Evolutionary conservation across 768 basidiomycete genomes (phyloP).

Genomic region (Pulveroboletus ravenelii): DNA sequence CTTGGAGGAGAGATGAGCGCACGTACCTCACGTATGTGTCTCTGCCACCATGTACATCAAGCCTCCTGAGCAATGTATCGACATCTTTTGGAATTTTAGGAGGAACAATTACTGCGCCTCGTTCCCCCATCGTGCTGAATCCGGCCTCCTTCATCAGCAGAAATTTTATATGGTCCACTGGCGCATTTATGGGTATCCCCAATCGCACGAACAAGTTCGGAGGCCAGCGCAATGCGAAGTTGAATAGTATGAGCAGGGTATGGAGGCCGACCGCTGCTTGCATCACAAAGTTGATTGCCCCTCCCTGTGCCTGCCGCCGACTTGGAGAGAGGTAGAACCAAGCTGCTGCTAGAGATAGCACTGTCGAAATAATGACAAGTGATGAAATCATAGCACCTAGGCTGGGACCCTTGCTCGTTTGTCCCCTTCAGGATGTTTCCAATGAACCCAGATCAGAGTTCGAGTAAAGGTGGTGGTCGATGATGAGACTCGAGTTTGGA

Average conservation of each 20-base stretch:
- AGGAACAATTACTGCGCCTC: constrained; percentile 8
- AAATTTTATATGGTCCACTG: constrained; percentile 48
- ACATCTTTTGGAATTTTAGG: constrained; percentile 42
- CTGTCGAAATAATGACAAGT: constrained; percentile 9
- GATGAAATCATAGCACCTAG: constrained; percentile 3
- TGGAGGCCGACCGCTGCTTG: constrained; percentile 13
- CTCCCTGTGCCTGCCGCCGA: constrained; percentile 1
- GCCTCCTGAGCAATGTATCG: constrained; percentile 48
- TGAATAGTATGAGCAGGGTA: constrained; percentile 13
- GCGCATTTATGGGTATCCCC: constrained; percentile 49
- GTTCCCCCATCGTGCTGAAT: constrained; percentile 23
- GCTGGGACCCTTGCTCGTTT: neutral
- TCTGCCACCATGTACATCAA: constrained; percentile 55
- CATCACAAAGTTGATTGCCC: constrained; percentile 2
- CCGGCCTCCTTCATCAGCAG: constrained; percentile 42
- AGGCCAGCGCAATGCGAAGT: constrained; percentile 35
- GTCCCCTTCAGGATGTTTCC: neutral
- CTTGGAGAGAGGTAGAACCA: constrained; percentile 13
- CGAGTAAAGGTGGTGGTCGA: neutral
- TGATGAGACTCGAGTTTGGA: no score
- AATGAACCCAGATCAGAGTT: neutral
- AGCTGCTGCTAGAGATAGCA: constrained; percentile 15
- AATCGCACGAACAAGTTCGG: constrained; percentile 59
- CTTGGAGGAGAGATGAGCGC: neutral
- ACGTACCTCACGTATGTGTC: constrained; percentile 55